phyloP scores from a whole-genome alignment of 2,329 filamentous ascomycete species.

The Chaetomium sp. region DNA sequence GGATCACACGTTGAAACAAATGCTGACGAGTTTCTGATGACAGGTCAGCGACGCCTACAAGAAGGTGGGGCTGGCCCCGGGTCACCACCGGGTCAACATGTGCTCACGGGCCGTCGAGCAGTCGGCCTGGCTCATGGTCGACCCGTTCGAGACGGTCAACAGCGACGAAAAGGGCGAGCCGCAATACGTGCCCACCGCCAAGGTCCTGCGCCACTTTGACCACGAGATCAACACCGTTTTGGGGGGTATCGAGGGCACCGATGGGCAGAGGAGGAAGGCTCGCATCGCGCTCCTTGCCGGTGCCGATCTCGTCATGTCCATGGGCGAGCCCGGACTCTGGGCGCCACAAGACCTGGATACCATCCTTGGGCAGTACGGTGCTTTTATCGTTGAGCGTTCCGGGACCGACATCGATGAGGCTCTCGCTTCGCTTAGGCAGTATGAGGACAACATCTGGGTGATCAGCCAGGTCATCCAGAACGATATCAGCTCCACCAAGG shows the following conservation, averaged over 20 bases:
- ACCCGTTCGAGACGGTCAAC: constrained; percentile 75
- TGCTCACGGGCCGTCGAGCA: constrained; percentile 73
- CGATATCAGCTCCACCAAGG: constrained; percentile 75
- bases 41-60: constrained; percentile 52
- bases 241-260: constrained; percentile 63
- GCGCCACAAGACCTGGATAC: constrained; percentile 77
- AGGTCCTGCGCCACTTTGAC: constrained; percentile 86
- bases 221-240: constrained; percentile 77
- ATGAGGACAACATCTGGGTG: constrained; percentile 79
- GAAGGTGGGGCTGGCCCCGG: constrained; percentile 69
- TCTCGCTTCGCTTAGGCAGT: constrained; percentile 71
- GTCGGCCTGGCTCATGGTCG: constrained; percentile 78
- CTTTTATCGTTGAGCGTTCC: constrained; percentile 79
- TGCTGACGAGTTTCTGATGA: background rate
- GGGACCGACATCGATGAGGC: constrained; percentile 88
- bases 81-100: constrained; percentile 74
- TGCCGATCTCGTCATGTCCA: constrained; percentile 52
- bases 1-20: background rate
- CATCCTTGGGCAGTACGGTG: constrained; percentile 76
- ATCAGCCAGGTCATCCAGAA: constrained; percentile 86
- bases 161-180: constrained; percentile 43
- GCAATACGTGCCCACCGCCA: constrained; percentile 80
- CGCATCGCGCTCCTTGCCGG: constrained; percentile 70
- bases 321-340: constrained; percentile 69
- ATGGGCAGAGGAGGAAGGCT: constrained; percentile 61